A percentile compares a stretch with the other conserved stretches of the same genome.
phyloP scores from a whole-genome alignment of 164 flowering plant species.

The Sextonia rubra region DNA sequence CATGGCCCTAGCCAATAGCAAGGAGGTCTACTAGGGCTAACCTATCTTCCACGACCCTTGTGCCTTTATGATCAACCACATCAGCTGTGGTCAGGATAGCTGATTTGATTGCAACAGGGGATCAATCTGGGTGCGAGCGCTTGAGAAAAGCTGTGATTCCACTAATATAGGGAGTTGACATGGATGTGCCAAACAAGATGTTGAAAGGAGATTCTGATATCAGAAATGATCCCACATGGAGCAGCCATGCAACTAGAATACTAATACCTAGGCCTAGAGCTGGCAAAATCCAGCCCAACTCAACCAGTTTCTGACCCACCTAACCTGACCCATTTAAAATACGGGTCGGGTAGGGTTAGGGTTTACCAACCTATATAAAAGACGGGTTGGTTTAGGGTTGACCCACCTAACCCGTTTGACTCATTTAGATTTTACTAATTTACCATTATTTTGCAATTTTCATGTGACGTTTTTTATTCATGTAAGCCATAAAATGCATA shows the following conservation, averaged over 20 bases:
- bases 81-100: slow-evolving; percentile 24
- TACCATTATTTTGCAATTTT: no score
- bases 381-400: no score
- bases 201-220: slow-evolving; percentile 4
- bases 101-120: slow-evolving; percentile 7
- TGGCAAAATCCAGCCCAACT: no score
- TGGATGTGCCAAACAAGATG: slow-evolving; percentile 1
- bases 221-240: not conserved
- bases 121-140: slow-evolving; percentile 30
- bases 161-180: slow-evolving; percentile 19
- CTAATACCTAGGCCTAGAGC: no score
- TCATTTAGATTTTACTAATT: no score
- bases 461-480: no score
- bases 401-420: no score
- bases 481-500: no score
- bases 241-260: slow-evolving; percentile 7
- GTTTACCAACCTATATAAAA: no score
- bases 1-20: slow-evolving; percentile 50
- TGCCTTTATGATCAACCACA: slow-evolving; percentile 8
- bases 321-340: no score
- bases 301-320: no score
- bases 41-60: slow-evolving; percentile 29
- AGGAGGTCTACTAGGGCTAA: slow-evolving; percentile 26
- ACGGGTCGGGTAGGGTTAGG: no score
- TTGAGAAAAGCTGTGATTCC: slow-evolving; percentile 55